phyloP scores from a whole-genome alignment of 2,329 filamentous ascomycete genomes.

The Blumeriella jaapii region DNA sequence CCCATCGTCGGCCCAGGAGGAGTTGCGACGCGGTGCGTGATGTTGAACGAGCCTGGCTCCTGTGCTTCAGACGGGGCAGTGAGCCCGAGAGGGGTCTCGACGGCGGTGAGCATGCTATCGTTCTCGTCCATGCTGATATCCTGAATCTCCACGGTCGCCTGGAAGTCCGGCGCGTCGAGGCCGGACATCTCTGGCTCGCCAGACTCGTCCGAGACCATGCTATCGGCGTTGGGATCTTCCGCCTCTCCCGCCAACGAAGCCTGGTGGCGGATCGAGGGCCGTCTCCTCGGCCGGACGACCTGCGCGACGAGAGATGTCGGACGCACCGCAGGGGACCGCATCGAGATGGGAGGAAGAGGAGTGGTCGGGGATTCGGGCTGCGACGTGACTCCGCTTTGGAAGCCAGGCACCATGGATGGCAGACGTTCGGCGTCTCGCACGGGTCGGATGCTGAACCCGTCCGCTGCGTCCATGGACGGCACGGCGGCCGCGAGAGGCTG shows the following conservation, averaged over 20 bases:
- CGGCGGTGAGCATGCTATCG: conserved; percentile 63
- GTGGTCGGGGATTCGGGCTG: conserved; percentile 88
- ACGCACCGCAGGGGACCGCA: conserved; percentile 43
- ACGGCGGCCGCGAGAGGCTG: conserved; percentile 59
- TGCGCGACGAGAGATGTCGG: conserved; percentile 42
- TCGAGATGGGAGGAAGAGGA: conserved; percentile 58
- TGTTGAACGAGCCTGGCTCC: conserved; percentile 85
- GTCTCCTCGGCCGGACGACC: conserved; percentile 47
- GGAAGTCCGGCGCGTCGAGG: conserved; percentile 68
- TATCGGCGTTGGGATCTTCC: conserved; percentile 78
- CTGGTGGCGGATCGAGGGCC: conserved; percentile 83
- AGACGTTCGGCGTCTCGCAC: conserved; percentile 74
- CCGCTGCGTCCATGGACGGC: conserved; percentile 54
- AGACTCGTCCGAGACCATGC: conserved; percentile 67
- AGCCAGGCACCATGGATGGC: conserved; percentile 66
- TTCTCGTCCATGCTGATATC: conserved; percentile 68
- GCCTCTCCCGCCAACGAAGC: conserved; percentile 75
- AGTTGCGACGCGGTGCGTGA: conserved; percentile 67
- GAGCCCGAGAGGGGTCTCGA: conserved; percentile 59
- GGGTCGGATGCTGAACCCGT: conserved; percentile 63
- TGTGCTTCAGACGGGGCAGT: conserved; percentile 71
- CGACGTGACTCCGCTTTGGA: conserved; percentile 61
- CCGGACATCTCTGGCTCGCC: conserved; percentile 61
- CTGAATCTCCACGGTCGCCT: conserved; percentile 73
- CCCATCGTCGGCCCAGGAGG: conserved; percentile 58